Evolutionary conservation across 495 filamentous ascomycete species (phyloP).

Genomic region (Hyaloscypha bicolor): DNA sequence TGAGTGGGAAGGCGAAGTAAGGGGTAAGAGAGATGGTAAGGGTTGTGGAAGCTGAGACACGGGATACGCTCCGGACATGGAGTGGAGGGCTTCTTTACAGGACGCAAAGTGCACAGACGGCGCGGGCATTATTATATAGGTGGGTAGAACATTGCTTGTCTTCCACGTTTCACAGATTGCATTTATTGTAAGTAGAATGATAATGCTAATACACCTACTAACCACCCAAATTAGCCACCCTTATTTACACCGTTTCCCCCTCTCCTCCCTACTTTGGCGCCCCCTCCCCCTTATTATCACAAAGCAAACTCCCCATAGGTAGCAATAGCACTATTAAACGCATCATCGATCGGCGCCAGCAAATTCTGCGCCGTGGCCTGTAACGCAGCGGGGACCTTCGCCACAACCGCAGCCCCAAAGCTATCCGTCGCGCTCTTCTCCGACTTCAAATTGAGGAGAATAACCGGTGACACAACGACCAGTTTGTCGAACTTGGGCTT

Average conservation of each 20-base stretch:
- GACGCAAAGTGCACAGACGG: background rate
- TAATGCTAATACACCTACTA: background rate
- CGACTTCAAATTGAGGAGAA: constrained; percentile 36
- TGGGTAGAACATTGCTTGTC: background rate
- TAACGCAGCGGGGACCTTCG: constrained; percentile 39
- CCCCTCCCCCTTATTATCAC: background rate
- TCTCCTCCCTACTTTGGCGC: background rate
- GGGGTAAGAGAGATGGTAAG: background rate
- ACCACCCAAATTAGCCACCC: too few relatives aligned
- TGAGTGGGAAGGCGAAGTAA: background rate
- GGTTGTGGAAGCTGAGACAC: background rate
- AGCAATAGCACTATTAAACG: constrained; percentile 36
- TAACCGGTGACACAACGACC: constrained; percentile 35
- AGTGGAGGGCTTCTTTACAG: too few relatives aligned
- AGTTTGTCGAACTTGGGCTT: constrained; percentile 41
- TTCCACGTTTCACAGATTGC: background rate
- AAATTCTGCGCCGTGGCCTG: constrained; percentile 32
- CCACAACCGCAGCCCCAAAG: constrained; percentile 34
- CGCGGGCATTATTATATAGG: background rate
- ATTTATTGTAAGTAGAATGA: background rate
- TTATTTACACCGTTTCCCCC: background rate
- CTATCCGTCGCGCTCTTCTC: constrained; percentile 39
- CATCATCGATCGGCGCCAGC: constrained; percentile 32
- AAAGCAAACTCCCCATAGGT: constrained; percentile 18
- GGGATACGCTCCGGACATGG: background rate